These are phyloP conservation scores for Phaseolus lunatus DNA, from an alignment of 306 rosid genomes.

Conservation along the genomic window DNA sequence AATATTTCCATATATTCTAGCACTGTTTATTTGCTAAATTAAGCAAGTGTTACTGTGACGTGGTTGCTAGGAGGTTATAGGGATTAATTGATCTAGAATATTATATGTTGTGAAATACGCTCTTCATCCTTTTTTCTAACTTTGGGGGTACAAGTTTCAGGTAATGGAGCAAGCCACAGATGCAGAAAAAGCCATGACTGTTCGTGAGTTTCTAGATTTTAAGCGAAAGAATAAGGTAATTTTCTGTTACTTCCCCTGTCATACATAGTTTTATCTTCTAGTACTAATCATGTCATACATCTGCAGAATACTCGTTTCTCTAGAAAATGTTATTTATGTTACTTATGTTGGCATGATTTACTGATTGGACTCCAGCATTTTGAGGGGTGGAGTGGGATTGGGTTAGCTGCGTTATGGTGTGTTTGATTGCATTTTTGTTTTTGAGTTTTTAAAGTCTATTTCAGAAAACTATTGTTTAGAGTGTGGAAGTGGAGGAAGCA, in stretches of 20 bases:
- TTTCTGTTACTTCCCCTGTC: conserved; percentile 33
- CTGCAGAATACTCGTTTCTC: conserved; percentile 20
- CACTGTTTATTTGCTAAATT: conserved; percentile 39
- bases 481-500: not conserved
- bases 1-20: not conserved
- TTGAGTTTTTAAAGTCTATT: not conserved
- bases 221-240: conserved; percentile 94
- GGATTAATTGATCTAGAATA: conserved; percentile 40
- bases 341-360: conserved; percentile 34
- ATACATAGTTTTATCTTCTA: conserved; percentile 19
- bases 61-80: conserved; percentile 23
- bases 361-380: conserved; percentile 32
- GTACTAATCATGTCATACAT: conserved; percentile 18
- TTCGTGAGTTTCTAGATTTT: conserved; percentile 87
- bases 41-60: conserved; percentile 29
- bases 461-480: not conserved
- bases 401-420: conserved; percentile 27
- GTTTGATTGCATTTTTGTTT: not conserved
- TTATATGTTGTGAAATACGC: conserved; percentile 9
- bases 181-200: conserved; percentile 90
- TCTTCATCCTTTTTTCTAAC: conserved; percentile 40
- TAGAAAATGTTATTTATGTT: conserved; percentile 30
- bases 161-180: conserved; percentile 98
- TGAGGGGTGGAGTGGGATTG: conserved; percentile 1
- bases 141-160: conserved; percentile 59